Percentiles rank a stretch among this genome's conserved stretches.
phyloP scores from a whole-genome alignment of 2,329 filamentous ascomycete species.

The Colletotrichum abscissum region DNA sequence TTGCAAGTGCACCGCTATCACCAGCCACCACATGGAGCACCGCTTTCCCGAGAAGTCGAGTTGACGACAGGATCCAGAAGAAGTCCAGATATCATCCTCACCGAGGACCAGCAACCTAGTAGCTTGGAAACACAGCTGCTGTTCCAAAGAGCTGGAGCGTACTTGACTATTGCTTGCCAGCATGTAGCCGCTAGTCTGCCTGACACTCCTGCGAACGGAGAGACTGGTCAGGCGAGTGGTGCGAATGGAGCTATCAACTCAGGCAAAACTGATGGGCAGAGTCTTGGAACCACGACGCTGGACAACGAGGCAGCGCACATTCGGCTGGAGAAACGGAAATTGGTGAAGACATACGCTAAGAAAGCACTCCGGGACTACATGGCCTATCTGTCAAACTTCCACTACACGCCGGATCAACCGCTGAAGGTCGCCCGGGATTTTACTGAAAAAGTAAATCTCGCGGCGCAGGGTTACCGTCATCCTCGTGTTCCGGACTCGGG shows the following conservation, averaged over 20 bases:
- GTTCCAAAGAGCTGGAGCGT: constrained; percentile 80
- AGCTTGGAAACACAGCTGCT: constrained; percentile 80
- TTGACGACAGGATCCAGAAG: constrained; percentile 42
- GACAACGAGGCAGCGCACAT: constrained; percentile 55
- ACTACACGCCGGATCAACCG: constrained; percentile 81
- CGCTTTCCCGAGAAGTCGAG: constrained; percentile 62
- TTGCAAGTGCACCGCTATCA: constrained; percentile 66
- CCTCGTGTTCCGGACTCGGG: constrained; percentile 41
- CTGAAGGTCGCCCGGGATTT: constrained; percentile 68
- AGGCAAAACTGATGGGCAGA: background rate
- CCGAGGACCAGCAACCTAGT: constrained; percentile 70
- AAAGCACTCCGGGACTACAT: constrained; percentile 80
- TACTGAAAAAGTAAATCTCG: constrained; percentile 66
- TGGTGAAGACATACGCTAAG: constrained; percentile 80
- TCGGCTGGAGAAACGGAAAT: constrained; percentile 66
- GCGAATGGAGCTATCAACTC: background rate
- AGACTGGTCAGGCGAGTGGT: constrained; percentile 10
- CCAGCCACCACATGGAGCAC: constrained; percentile 58
- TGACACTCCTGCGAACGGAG: constrained; percentile 13
- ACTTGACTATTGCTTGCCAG: constrained; percentile 77
- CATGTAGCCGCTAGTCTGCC: constrained; percentile 68
- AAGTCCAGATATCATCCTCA: constrained; percentile 48
- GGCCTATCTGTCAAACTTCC: constrained; percentile 77
- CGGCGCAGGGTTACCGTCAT: constrained; percentile 59
- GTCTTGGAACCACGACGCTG: constrained; percentile 46